Percentiles rank a stretch among this genome's conserved stretches.
Conservation (phyloP, 2,329 filamentous ascomycete genomes). For the Phaeosphaeria sp. region DNA sequence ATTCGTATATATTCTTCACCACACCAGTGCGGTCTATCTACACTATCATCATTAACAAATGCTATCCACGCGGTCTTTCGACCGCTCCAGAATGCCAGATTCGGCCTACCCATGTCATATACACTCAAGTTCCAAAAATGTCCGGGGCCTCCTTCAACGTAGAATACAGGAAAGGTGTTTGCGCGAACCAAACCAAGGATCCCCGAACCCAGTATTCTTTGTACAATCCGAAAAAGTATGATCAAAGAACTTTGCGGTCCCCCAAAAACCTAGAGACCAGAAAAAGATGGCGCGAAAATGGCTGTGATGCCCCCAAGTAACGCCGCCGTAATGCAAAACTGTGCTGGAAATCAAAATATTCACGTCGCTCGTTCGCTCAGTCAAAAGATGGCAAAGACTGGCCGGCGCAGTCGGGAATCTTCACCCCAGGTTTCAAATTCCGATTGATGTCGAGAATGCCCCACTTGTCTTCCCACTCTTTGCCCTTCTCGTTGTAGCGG, state of each 20-base stretch:
- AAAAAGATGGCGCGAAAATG: conserved; percentile 23
- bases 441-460: conserved; percentile 86
- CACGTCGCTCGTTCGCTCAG: neutral
- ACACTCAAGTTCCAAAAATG: conserved; percentile 4
- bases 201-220: neutral
- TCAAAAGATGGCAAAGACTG: conserved; percentile 54
- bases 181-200: neutral
- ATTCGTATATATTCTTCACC: neutral
- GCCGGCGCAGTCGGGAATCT: conserved; percentile 86
- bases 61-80: neutral
- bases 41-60: conserved; percentile 3
- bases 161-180: neutral
- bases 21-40: conserved; percentile 1
- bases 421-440: conserved; percentile 81
- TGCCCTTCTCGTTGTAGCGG: conserved; percentile 66
- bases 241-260: neutral
- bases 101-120: conserved; percentile 4
- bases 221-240: neutral
- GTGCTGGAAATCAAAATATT: conserved; percentile 1
- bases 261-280: neutral
- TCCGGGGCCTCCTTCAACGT: neutral
- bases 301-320: conserved; percentile 21
- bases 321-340: conserved; percentile 31
- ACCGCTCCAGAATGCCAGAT: neutral
- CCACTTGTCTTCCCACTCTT: conserved; percentile 96